Conservation (phyloP, 192 early-diverging fungal species). For the Coemansia sp. region DNA sequence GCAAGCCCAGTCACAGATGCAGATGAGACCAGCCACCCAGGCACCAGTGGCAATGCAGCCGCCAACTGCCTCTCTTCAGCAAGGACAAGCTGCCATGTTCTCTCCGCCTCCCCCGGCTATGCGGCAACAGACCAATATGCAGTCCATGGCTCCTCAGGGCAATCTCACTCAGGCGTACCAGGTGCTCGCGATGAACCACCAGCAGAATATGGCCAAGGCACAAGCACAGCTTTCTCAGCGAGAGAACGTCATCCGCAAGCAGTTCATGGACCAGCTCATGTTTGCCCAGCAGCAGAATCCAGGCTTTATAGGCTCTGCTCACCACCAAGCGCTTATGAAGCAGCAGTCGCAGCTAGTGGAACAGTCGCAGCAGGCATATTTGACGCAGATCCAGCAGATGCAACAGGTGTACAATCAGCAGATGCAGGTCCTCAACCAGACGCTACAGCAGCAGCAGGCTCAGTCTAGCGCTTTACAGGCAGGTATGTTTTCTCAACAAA, state of each 20-base stretch:
- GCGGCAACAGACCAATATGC: conserved; percentile 2
- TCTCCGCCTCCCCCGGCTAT: conserved; percentile 1
- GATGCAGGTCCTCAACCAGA: conserved; percentile 26
- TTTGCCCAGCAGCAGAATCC: conserved; percentile 43
- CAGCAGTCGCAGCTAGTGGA: conserved; percentile 48
- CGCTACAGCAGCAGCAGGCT: conserved; percentile 27
- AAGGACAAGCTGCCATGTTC: background rate
- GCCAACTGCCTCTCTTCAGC: background rate
- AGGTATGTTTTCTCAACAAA: conserved; percentile 10
- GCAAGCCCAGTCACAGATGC: conserved; percentile 15
- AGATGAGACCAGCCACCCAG: conserved; percentile 15
- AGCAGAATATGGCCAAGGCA: conserved; percentile 37
- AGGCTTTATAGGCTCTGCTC: conserved; percentile 28
- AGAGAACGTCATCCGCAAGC: conserved; percentile 32
- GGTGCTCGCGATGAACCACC: conserved; percentile 24
- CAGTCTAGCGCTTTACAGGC: conserved; percentile 10
- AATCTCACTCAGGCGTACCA: conserved; percentile 25
- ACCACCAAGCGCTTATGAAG: conserved; percentile 38
- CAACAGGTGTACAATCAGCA: conserved; percentile 43
- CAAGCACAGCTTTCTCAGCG: conserved; percentile 38
- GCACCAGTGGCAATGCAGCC: background rate
- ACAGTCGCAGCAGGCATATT: conserved; percentile 35
- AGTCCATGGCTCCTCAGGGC: conserved; percentile 5
- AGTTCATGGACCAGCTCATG: conserved; percentile 25
- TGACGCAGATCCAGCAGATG: conserved; percentile 26